A percentile compares a stretch with the other conserved stretches of the same genome.
phyloP scores from a whole-genome alignment of 2,329 filamentous ascomycete genomes.

The Nemania diffusa region DNA sequence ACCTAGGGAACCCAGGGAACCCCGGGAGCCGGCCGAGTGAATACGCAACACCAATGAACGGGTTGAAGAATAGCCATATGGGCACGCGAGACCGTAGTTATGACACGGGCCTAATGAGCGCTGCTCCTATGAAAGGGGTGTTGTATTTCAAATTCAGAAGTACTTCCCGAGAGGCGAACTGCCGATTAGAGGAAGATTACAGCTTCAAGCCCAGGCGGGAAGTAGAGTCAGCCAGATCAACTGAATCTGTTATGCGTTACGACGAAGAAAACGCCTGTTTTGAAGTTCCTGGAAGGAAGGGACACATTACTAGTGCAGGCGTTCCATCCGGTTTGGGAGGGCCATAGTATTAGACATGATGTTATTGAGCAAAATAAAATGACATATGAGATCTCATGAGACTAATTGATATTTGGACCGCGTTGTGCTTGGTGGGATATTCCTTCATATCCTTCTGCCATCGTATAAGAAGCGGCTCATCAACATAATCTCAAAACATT shows the following conservation, averaged over 20 bases:
- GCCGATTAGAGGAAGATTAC: slow-evolving; percentile 4
- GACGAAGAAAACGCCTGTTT: background rate
- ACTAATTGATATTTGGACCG: background rate
- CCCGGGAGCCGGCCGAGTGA: slow-evolving; percentile 44
- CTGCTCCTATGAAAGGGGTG: slow-evolving; percentile 20
- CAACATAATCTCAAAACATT: too few relatives aligned
- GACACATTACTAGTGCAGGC: slow-evolving; percentile 29
- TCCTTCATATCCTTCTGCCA: too few relatives aligned
- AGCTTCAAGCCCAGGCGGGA: slow-evolving; percentile 5
- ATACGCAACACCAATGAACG: slow-evolving; percentile 8
- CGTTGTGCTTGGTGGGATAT: background rate
- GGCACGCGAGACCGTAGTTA: slow-evolving; percentile 12
- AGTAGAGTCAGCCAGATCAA: background rate
- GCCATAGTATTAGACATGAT: slow-evolving; percentile 28
- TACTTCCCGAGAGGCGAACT: slow-evolving; percentile 13
- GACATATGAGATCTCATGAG: slow-evolving; percentile 17
- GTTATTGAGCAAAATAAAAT: slow-evolving; percentile 30
- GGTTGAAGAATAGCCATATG: slow-evolving; percentile 22
- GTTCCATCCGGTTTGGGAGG: slow-evolving; percentile 30
- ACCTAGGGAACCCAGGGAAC: slow-evolving; percentile 40
- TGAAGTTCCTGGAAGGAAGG: background rate
- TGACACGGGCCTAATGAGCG: slow-evolving; percentile 15
- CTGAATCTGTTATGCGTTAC: slow-evolving; percentile 16
- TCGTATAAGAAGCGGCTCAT: too few relatives aligned
- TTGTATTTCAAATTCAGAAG: slow-evolving; percentile 24